Evolutionary conservation across 768 basidiomycete genomes (phyloP).

Genomic region (Lentinula lateritia): DNA sequence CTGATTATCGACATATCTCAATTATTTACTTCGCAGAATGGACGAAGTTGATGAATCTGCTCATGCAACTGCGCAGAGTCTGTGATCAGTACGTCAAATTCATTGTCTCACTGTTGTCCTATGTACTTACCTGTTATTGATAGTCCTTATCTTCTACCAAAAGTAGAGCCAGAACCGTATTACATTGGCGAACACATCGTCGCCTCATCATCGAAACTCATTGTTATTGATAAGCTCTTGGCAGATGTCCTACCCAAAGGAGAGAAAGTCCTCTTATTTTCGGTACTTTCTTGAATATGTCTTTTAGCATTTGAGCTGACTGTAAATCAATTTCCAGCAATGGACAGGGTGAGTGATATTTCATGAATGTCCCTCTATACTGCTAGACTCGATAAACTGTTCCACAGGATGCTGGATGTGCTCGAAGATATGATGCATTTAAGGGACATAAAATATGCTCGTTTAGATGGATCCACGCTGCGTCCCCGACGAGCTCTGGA

Average conservation of each 20-base stretch:
- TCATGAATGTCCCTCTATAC: neutral
- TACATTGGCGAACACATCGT: constrained; percentile 50
- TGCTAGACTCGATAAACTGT: neutral
- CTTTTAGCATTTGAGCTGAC: neutral
- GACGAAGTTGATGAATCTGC: constrained; percentile 57
- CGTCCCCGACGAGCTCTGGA: constrained; percentile 53
- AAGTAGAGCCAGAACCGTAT: constrained; percentile 25
- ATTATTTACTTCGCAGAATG: constrained; percentile 29
- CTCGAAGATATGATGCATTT: constrained; percentile 63
- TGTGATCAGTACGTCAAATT: constrained; percentile 53
- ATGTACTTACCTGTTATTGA: neutral
- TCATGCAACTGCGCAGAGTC: constrained; percentile 65
- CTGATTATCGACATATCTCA: neutral
- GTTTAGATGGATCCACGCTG: constrained; percentile 50
- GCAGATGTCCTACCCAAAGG: constrained; percentile 50
- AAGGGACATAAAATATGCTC: constrained; percentile 53
- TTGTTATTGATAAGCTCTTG: constrained; percentile 55
- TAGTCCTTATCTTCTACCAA: neutral
- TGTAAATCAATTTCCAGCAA: constrained; percentile 32
- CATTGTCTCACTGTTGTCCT: neutral
- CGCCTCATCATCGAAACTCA: constrained; percentile 50
- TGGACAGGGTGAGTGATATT: constrained; percentile 39
- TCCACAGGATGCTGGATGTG: constrained; percentile 57
- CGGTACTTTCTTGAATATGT: constrained; percentile 29
- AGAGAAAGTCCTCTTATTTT: constrained; percentile 65